A percentile compares a stretch with the other conserved stretches of the same genome.
Evolutionary conservation across 2,329 filamentous ascomycete species (phyloP).

Genomic region (Pyrenochaeta sp.): DNA sequence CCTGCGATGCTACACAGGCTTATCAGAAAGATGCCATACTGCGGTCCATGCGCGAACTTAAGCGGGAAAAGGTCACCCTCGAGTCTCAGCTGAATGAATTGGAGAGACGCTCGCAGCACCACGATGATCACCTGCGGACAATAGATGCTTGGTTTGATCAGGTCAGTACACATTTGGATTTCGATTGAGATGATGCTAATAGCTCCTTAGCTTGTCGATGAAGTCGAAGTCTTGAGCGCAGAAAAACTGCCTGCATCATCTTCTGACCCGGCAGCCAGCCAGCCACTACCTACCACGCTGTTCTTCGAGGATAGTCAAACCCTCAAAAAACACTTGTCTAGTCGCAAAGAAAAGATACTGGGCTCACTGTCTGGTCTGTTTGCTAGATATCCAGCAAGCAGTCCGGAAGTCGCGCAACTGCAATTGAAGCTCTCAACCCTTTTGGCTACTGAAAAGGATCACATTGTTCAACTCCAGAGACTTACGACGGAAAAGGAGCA

Average conservation of each 20-base stretch:
- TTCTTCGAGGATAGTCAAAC: conserved; percentile 63
- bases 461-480: conserved; percentile 78
- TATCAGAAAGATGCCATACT: conserved; percentile 97
- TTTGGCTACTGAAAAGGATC: conserved; percentile 82
- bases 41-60: conserved; percentile 98
- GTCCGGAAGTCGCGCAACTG: conserved; percentile 75
- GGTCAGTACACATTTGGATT: conserved; percentile 61
- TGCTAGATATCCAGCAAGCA: conserved; percentile 56
- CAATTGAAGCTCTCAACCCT: conserved; percentile 79
- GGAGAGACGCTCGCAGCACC: conserved; percentile 78
- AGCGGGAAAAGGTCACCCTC: conserved; percentile 83
- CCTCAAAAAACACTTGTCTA: conserved; percentile 82
- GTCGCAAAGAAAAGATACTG: conserved; percentile 79
- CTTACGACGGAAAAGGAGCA: conserved; percentile 82
- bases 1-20: conserved; percentile 63
- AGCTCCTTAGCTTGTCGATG: conserved; percentile 55
- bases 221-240: conserved; percentile 55
- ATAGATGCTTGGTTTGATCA: conserved; percentile 96
- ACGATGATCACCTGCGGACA: conserved; percentile 91
- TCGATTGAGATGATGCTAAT: conserved; percentile 34
- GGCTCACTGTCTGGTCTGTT: conserved; percentile 77
- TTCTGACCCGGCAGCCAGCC: conserved; percentile 33
- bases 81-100: conserved; percentile 84
- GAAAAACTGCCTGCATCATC: conserved; percentile 40
- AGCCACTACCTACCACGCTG: conserved; percentile 61